phyloP scores from a whole-genome alignment of 805 yeast genomes.

The Sugiyamaella qingdaonensis region DNA sequence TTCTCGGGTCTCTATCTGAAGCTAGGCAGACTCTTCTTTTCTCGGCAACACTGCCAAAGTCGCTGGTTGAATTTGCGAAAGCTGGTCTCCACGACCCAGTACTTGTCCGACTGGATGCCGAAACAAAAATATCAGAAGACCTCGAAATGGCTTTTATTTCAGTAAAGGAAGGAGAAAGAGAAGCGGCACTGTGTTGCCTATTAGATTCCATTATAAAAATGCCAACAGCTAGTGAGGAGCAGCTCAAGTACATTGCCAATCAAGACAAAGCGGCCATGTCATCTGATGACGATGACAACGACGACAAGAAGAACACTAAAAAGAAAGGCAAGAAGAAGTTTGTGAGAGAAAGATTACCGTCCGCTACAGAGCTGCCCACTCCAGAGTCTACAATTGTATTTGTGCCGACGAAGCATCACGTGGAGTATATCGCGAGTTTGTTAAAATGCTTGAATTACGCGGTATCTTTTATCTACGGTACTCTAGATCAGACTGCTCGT shows the following conservation, averaged over 20 bases:
- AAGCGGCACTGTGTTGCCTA: slow-evolving; percentile 73
- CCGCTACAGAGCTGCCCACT: slow-evolving; percentile 81
- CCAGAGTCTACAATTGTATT: slow-evolving; percentile 84
- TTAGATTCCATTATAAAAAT: slow-evolving; percentile 80
- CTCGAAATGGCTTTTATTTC: slow-evolving; percentile 86
- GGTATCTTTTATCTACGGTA: slow-evolving; percentile 86
- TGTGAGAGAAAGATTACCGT: slow-evolving; percentile 53
- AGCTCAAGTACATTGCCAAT: slow-evolving; percentile 47
- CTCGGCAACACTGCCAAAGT: slow-evolving; percentile 90
- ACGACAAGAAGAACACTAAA: slow-evolving; percentile 41
- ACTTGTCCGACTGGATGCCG: slow-evolving; percentile 88
- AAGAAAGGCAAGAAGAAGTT: slow-evolving; percentile 32
- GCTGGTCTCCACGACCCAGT: slow-evolving; percentile 94
- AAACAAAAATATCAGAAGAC: slow-evolving; percentile 82
- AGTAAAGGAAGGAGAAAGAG: slow-evolving; percentile 80
- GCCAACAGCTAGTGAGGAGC: slow-evolving; percentile 73
- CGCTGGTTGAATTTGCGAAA: slow-evolving; percentile 93
- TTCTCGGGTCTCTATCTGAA: slow-evolving; percentile 76
- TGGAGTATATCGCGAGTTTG: slow-evolving; percentile 75
- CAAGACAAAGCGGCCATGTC: slow-evolving; percentile 27
- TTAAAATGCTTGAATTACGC: slow-evolving; percentile 78
- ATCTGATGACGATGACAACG: slow-evolving; percentile 51
- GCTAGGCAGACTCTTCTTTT: slow-evolving; percentile 83
- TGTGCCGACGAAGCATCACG: slow-evolving; percentile 97
- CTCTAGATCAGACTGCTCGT: slow-evolving; percentile 93